Percentiles rank a stretch among this genome's conserved stretches.
phyloP scores from a whole-genome alignment of 2,329 filamentous ascomycete genomes.

The Huntiella moniliformis region DNA sequence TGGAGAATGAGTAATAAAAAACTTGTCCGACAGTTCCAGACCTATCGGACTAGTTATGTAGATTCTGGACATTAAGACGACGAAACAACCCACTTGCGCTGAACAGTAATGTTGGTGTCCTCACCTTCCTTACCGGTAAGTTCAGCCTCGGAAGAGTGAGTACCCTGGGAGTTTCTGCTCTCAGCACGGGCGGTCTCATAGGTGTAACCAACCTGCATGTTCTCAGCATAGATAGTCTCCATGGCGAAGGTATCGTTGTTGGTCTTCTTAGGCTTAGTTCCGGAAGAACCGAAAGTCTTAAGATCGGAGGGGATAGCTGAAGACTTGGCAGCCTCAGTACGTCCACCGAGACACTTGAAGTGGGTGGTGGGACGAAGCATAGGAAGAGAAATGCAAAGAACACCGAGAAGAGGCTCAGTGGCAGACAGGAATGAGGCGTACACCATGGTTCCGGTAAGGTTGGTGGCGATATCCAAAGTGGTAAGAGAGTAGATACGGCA shows the following conservation, averaged over 20 bases:
- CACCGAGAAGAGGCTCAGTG: slow-evolving; percentile 14
- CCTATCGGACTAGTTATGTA: too few species aligned
- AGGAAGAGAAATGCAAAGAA: slow-evolving; percentile 14
- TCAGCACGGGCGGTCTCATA: slow-evolving; percentile 7
- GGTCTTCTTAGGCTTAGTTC: slow-evolving; percentile 5
- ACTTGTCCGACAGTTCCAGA: too few species aligned
- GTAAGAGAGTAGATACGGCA: slow-evolving; percentile 14
- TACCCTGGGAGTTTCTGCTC: slow-evolving; percentile 8
- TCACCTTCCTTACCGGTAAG: slow-evolving; percentile 7
- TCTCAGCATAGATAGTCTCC: slow-evolving; percentile 10
- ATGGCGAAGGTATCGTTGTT: slow-evolving; percentile 8
- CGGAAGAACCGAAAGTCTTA: slow-evolving; percentile 8
- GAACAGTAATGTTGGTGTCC: slow-evolving; percentile 8
- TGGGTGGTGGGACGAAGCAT: slow-evolving; percentile 14
- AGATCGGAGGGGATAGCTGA: slow-evolving; percentile 4
- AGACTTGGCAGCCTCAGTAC: slow-evolving; percentile 6
- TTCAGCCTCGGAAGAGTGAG: slow-evolving; percentile 8
- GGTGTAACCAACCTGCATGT: slow-evolving; percentile 10
- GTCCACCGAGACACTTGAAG: slow-evolving; percentile 7
- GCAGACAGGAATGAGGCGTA: slow-evolving; percentile 15
- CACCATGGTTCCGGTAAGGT: slow-evolving; percentile 15
- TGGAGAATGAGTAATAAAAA: too few species aligned
- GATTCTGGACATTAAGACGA: too few species aligned
- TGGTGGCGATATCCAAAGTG: slow-evolving; percentile 14
- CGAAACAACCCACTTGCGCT: slow-evolving; percentile 12